These are phyloP conservation scores for Trichopus zeylanicus DNA, from an alignment of 116 monocot species.

Conservation along the genomic window DNA sequence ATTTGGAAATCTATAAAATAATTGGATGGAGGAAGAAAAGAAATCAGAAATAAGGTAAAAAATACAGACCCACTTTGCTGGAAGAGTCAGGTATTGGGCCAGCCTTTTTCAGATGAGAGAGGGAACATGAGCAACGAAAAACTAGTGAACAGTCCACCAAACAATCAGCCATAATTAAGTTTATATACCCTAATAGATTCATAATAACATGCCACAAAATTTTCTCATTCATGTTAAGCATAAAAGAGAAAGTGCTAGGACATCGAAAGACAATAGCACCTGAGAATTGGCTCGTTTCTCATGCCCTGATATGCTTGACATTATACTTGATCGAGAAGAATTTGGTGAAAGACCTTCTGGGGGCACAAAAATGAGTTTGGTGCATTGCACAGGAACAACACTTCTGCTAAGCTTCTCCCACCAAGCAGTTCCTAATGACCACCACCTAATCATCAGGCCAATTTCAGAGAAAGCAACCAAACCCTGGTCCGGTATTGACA, in stretches of 20 bases:
- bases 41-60: too few relatives aligned
- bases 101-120: too few relatives aligned
- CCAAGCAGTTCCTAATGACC: conserved; percentile 89
- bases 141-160: background rate
- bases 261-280: too few relatives aligned
- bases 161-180: too few relatives aligned
- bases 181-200: too few relatives aligned
- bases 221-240: too few relatives aligned
- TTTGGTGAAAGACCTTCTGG: conserved; percentile 95
- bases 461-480: conserved; percentile 96
- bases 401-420: conserved; percentile 97
- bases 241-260: background rate
- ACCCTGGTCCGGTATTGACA: conserved; percentile 43
- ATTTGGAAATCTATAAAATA: too few relatives aligned
- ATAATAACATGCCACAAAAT: too few relatives aligned
- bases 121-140: background rate
- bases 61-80: too few relatives aligned
- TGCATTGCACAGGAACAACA: conserved; percentile 74
- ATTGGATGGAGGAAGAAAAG: too few relatives aligned
- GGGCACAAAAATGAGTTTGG: conserved; percentile 92
- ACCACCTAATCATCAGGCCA: conserved; percentile 97
- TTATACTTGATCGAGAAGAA: conserved; percentile 87
- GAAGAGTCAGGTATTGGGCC: too few relatives aligned
- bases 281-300: conserved; percentile 20
- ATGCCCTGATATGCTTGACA: conserved; percentile 50